phyloP scores from a whole-genome alignment of 176 grass and related monocot genomes.

The Cymbopogon citratus region DNA sequence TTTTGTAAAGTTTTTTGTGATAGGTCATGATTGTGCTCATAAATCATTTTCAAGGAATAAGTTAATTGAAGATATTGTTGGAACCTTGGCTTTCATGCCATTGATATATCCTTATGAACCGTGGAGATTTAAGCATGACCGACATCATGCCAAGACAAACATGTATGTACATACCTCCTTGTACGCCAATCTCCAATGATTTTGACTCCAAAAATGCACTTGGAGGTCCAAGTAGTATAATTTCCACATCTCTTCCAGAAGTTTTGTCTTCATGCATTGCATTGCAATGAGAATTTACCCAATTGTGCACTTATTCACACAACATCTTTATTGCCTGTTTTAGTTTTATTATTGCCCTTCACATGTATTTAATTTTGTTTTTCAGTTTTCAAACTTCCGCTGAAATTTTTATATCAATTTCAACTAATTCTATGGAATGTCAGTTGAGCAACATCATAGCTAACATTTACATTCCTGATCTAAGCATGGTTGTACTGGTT shows the following conservation, averaged over 20 bases:
- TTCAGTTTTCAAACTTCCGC: not conserved
- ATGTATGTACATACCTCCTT: slow-evolving; percentile 56
- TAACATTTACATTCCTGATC: not conserved
- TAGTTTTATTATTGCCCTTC: slow-evolving; percentile 3
- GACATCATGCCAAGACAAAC: slow-evolving; percentile 93
- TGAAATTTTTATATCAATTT: not conserved
- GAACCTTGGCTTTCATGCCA: slow-evolving; percentile 90
- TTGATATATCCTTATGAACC: slow-evolving; percentile 98
- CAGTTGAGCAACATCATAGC: not conserved
- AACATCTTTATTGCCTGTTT: not conserved
- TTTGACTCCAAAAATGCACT: not conserved
- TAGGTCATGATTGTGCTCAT: slow-evolving; percentile 98
- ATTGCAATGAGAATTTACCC: not conserved
- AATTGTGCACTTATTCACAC: not conserved
- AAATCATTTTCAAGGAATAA: slow-evolving; percentile 99
- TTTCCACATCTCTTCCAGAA: not conserved
- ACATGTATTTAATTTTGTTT: not conserved
- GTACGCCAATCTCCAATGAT: slow-evolving; percentile 6
- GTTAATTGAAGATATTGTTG: slow-evolving; percentile 86
- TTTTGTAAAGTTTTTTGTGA: slow-evolving; percentile 94
- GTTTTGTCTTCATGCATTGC: not conserved
- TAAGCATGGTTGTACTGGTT: not conserved
- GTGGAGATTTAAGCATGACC: slow-evolving; percentile 97
- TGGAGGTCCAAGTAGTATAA: not conserved
- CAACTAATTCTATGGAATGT: not conserved